Conservation (phyloP, 2,329 filamentous ascomycete genomes). For the Trichoderma brevicompactum region DNA sequence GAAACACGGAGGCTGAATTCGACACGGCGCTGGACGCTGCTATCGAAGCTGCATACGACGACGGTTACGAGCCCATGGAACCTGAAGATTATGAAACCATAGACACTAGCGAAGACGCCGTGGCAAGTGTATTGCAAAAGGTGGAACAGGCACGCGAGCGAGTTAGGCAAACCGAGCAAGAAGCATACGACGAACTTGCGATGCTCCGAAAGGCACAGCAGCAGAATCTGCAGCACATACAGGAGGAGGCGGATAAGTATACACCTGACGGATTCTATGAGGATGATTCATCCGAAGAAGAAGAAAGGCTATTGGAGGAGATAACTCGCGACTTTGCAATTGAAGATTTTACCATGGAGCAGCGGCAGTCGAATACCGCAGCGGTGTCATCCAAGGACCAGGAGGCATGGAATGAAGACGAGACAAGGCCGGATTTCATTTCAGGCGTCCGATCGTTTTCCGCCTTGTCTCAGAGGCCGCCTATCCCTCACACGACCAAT, state of each 20-base stretch:
- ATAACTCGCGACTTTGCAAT: slow-evolving; percentile 83
- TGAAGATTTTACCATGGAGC: slow-evolving; percentile 74
- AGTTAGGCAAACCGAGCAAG: slow-evolving; percentile 73
- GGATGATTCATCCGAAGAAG: slow-evolving; percentile 68
- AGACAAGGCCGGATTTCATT: slow-evolving; percentile 1
- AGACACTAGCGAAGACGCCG: slow-evolving; percentile 49
- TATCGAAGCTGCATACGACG: slow-evolving; percentile 94
- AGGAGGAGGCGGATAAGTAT: slow-evolving; percentile 26
- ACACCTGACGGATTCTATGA: slow-evolving; percentile 63
- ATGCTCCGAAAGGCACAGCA: slow-evolving; percentile 52
- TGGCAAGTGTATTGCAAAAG: slow-evolving; percentile 63
- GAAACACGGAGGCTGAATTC: slow-evolving; percentile 84
- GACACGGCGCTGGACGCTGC: slow-evolving; percentile 93
- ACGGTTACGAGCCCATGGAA: slow-evolving; percentile 77
- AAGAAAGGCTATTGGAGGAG: slow-evolving; percentile 81
- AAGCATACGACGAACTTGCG: slow-evolving; percentile 51
- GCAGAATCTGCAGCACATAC: slow-evolving; percentile 39
- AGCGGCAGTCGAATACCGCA: neutral
- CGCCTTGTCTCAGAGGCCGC: slow-evolving; percentile 67
- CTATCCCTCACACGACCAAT: slow-evolving; percentile 33
- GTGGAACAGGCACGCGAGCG: slow-evolving; percentile 77
- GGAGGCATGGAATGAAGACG: slow-evolving; percentile 21
- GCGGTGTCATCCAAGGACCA: slow-evolving; percentile 3
- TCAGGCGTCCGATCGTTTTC: slow-evolving; percentile 61
- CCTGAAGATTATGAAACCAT: slow-evolving; percentile 47